These are phyloP conservation scores for Arctium lappa DNA, from an alignment of 129 eudicot species.

Conservation along the genomic window DNA sequence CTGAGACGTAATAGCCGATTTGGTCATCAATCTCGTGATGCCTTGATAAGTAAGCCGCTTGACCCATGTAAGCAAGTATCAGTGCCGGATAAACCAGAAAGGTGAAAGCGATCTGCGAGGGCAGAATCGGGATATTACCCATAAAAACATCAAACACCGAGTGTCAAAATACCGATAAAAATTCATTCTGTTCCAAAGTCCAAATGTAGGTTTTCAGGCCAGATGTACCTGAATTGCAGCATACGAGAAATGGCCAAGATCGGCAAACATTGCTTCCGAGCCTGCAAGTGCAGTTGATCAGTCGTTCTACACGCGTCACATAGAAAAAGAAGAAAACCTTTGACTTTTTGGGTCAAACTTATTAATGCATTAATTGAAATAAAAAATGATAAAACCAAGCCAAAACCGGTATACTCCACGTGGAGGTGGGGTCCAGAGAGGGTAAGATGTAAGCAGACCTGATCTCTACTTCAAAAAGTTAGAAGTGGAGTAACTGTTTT, in stretches of 20 bases:
- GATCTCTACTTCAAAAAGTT: neutral
- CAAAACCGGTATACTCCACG: neutral
- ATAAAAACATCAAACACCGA: conserved; percentile 6
- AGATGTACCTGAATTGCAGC: conserved; percentile 83
- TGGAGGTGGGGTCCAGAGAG: neutral
- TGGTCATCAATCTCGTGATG: conserved; percentile 55
- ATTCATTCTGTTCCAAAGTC: neutral
- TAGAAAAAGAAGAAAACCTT: neutral
- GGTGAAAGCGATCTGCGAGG: conserved; percentile 81
- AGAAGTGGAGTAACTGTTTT: too few relatives aligned
- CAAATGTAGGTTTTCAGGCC: neutral
- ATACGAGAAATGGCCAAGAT: conserved; percentile 95
- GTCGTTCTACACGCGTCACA: conserved; percentile 4
- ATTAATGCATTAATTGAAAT: too few relatives aligned
- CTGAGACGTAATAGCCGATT: conserved; percentile 80
- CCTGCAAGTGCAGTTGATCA: conserved; percentile 53
- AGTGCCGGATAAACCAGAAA: conserved; percentile 92
- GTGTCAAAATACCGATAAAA: neutral
- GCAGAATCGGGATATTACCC: conserved; percentile 9
- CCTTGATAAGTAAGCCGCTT: conserved; percentile 89
- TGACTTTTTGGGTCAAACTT: conserved; percentile 19
- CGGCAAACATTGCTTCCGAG: conserved; percentile 99
- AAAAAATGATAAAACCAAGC: too few relatives aligned
- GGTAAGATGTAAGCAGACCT: neutral
- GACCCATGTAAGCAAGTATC: conserved; percentile 92